Evolutionary conservation across 1,284 basidiomycete species (phyloP), one percentile per base, ranked within the genome.

Genomic region (Cryptococcus deneoformans): DNA sequence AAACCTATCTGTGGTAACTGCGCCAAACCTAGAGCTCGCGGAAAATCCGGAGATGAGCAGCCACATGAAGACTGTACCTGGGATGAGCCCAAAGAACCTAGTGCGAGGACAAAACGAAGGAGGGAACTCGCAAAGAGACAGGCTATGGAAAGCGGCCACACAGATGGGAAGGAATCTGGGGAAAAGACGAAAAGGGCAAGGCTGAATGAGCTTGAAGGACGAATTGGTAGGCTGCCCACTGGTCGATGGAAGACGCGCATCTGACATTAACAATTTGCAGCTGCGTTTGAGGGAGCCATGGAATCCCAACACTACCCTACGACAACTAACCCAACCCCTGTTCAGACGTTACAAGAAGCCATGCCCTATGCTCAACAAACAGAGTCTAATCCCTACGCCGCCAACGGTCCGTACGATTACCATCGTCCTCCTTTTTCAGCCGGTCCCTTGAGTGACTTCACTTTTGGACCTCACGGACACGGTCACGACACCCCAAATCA

Each of bases 1-100:
- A 66, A 69, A 38, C 74, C 74, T 0, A 62, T 68, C 3, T 76
- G 74, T 48, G 61, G 65, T 8, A 72, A 76, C 56, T 76, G 74
- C 51, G 45, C 52, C 44, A 70, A 69, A 52, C 72, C 71, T 8
- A 58, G 69, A 10, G 61, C 66, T 34, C 57, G 72, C 2, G 68
- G 67, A 1, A 60, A 58, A 46, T 60, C 66, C 50, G 57, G 53
- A 37, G 52, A 20, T 11, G 45, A 50, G 9, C 10, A 39, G n/a
- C 16, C 24, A 14, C 24, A 45, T 8, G 51, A 58, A 24, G 61
- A 66, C 3, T 76, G 74, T 54, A 69, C 70, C 7, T 76, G 74
- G 74, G 72, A 76, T 53, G 68, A 67, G 44, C 48, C 52, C 8
- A 67, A 66, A 46, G 69, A 68, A 34, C 69, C 68, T 3, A 65